These are phyloP conservation scores for Xylariales sp. DNA, from an alignment of 2,329 filamentous ascomycete species.

Conservation along the genomic window DNA sequence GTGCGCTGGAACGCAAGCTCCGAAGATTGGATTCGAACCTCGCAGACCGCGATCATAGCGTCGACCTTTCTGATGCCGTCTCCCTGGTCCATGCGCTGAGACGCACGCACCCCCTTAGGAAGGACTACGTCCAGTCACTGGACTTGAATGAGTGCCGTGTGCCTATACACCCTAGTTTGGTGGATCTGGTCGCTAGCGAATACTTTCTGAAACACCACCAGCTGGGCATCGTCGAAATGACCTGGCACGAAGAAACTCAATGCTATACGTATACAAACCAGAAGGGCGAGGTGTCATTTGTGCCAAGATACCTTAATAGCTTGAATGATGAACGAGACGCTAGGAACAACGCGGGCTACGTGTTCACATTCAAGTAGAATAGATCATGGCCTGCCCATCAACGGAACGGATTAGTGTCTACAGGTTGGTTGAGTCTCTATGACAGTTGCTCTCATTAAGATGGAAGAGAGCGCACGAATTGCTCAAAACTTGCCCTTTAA, in stretches of 20 bases:
- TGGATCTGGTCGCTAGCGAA: neutral
- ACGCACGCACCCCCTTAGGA: neutral
- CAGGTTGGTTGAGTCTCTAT: too few species aligned
- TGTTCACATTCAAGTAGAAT: too few species aligned
- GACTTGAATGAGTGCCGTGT: neutral
- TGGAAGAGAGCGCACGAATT: too few species aligned
- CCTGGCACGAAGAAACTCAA: neutral
- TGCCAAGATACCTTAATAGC: neutral
- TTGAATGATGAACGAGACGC: too few species aligned
- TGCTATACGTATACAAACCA: neutral
- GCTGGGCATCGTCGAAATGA: neutral
- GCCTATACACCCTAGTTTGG: neutral
- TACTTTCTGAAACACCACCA: neutral
- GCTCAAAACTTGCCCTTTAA: too few species aligned
- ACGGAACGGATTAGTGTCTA: too few species aligned
- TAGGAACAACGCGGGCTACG: too few species aligned
- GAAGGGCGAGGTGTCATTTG: neutral
- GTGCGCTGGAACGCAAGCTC: neutral
- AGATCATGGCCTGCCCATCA: too few species aligned
- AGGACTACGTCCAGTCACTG: neutral
- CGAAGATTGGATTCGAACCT: neutral
- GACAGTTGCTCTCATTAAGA: too few species aligned
- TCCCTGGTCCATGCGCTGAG: slow-evolving; percentile 3
- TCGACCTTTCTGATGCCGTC: neutral
- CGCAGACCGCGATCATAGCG: neutral